A percentile compares a stretch with the other conserved stretches of the same genome.
Evolutionary conservation across 2,329 filamentous ascomycete genomes (phyloP).

Genomic region (Phoma sp.): DNA sequence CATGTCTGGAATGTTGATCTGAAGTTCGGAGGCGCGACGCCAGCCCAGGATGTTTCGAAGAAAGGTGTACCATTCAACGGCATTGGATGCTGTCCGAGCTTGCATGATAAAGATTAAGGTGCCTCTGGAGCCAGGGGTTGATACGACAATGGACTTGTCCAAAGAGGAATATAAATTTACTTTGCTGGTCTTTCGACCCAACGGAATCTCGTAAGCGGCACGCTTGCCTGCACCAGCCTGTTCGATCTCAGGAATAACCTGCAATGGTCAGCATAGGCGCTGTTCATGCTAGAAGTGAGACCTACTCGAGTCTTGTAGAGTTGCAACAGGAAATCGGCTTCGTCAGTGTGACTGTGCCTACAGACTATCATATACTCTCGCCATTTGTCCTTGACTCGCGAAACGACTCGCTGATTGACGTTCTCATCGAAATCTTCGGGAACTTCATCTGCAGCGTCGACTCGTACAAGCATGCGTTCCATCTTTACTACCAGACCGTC

Average conservation of each 20-base stretch:
- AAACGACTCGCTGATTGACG: conserved; percentile 64
- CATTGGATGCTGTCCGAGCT: conserved; percentile 64
- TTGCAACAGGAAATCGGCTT: conserved; percentile 62
- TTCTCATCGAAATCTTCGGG: conserved; percentile 69
- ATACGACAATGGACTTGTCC: conserved; percentile 71
- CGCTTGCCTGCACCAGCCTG: conserved; percentile 58
- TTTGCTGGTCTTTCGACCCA: conserved; percentile 59
- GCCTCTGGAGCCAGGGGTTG: conserved; percentile 60
- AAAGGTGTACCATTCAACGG: conserved; percentile 73
- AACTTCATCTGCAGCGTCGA: conserved; percentile 61
- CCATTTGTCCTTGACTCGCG: conserved; percentile 67
- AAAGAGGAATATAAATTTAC: conserved; percentile 70
- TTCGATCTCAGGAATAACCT: conserved; percentile 66
- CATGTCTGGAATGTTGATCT: conserved; percentile 68
- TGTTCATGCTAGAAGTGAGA: background rate
- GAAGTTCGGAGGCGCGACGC: conserved; percentile 61
- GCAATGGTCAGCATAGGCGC: conserved; percentile 11
- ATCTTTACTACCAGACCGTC: conserved; percentile 70
- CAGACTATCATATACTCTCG: conserved; percentile 68
- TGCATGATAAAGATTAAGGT: conserved; percentile 67
- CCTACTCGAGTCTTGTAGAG: conserved; percentile 65
- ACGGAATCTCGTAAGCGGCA: conserved; percentile 63
- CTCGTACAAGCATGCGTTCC: conserved; percentile 70
- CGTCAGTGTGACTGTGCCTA: conserved; percentile 61
- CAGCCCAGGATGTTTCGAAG: conserved; percentile 65